These are phyloP conservation scores for Diospyros kaki DNA, from an alignment of 148 eudicot species.

Conservation along the genomic window DNA sequence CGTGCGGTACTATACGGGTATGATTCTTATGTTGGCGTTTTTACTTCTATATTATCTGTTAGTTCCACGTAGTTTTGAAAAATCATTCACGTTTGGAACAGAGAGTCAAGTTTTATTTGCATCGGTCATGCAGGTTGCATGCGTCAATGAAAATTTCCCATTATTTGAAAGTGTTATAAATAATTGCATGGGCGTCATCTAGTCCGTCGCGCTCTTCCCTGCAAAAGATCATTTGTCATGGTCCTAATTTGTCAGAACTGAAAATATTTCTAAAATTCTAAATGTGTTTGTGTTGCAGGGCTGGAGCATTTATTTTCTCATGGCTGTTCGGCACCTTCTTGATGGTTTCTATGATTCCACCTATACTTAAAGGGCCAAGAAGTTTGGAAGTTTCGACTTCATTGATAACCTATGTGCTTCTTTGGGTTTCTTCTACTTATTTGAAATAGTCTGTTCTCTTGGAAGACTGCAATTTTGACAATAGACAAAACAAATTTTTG, in stretches of 20 bases:
- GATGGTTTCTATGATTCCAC: conserved; percentile 94
- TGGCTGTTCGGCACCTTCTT: conserved; percentile 91
- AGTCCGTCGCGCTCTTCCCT: too few relatives aligned
- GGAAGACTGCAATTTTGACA: conserved; percentile 17
- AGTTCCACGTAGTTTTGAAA: neutral
- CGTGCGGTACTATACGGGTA: conserved; percentile 93
- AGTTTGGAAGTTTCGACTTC: conserved; percentile 92
- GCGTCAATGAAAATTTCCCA: too few relatives aligned
- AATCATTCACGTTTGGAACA: neutral
- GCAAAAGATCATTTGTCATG: too few relatives aligned
- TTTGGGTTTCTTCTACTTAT: conserved; percentile 88
- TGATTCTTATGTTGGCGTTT: conserved; percentile 18
- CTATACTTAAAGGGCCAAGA: conserved; percentile 77
- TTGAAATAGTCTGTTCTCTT: conserved; percentile 36
- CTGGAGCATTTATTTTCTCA: conserved; percentile 76
- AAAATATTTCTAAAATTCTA: neutral
- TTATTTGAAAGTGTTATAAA: too few relatives aligned
- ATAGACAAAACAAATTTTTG: neutral
- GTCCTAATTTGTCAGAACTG: too few relatives aligned
- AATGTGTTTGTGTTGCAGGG: conserved; percentile 47
- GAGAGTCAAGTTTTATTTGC: too few relatives aligned
- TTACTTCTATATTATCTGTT: neutral
- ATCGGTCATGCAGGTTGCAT: too few relatives aligned
- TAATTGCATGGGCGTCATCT: too few relatives aligned
- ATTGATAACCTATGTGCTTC: conserved; percentile 68